Conservation (phyloP, 2,329 filamentous ascomycete species). For the Sporothrix mexicana region DNA sequence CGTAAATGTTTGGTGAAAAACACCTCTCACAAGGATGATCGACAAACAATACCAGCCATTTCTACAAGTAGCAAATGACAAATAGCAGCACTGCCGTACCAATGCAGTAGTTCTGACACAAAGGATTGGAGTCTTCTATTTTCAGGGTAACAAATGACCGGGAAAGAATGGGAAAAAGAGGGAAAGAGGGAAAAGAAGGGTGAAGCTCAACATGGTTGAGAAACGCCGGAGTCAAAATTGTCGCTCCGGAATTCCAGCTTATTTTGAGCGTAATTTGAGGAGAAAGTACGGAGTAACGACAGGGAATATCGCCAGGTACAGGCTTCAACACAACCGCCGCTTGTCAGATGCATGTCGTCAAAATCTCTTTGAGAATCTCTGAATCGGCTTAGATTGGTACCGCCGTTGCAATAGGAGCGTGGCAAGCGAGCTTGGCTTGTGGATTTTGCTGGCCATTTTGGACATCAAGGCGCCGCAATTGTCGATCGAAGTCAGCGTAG, state of each 20-base stretch:
- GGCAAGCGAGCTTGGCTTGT: neutral
- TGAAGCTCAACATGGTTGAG: neutral
- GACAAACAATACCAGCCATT: neutral
- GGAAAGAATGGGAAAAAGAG: neutral
- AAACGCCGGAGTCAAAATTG: neutral
- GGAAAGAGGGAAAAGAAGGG: neutral
- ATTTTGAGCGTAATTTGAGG: neutral
- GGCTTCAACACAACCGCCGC: neutral
- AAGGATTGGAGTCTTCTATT: neutral
- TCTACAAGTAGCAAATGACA: neutral
- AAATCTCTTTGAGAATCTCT: neutral
- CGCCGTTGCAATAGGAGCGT: neutral
- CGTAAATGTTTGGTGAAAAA: no score
- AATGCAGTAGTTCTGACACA: neutral
- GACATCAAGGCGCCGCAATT: neutral
- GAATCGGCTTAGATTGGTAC: neutral
- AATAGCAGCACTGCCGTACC: neutral
- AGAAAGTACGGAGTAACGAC: no score
- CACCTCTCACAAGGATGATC: no score
- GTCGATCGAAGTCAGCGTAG: neutral
- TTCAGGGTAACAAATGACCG: neutral
- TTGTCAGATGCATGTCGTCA: neutral
- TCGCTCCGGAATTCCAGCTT: slow-evolving; percentile 14
- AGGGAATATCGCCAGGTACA: no score
- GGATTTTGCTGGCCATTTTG: no score